Conservation (phyloP, 306 rosid genomes). For the Mucuna pruriens region DNA sequence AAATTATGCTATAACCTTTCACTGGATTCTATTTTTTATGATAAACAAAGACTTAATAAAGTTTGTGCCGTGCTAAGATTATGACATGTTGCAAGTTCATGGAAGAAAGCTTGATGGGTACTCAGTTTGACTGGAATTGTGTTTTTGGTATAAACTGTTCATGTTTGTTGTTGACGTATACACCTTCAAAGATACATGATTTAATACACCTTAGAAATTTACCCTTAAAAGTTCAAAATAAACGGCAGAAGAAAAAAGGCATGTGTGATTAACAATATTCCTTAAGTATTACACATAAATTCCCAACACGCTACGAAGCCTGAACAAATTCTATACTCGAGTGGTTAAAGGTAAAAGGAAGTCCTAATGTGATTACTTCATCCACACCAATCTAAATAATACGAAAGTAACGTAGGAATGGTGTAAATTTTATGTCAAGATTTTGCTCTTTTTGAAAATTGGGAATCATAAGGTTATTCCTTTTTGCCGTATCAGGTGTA, state of each 20-base stretch:
- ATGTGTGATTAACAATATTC: neutral
- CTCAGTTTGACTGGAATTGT: constrained; percentile 31
- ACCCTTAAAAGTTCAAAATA: constrained; percentile 33
- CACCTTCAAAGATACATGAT: constrained; percentile 7
- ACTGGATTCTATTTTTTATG: neutral
- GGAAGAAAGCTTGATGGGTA: constrained; percentile 18
- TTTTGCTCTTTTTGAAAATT: neutral
- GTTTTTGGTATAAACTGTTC: neutral
- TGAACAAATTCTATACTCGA: neutral
- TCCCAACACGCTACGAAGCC: constrained; percentile 22
- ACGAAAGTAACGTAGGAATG: neutral
- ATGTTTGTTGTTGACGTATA: neutral
- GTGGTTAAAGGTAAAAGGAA: neutral
- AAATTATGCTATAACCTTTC: neutral
- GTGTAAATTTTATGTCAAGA: neutral
- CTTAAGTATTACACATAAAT: neutral
- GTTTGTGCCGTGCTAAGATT: neutral
- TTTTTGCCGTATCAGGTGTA: neutral
- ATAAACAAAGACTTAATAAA: neutral
- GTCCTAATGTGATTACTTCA: neutral
- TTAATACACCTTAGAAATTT: constrained; percentile 17
- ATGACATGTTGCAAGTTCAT: neutral
- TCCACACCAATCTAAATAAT: neutral
- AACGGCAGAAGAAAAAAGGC: constrained; percentile 24
- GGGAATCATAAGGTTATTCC: neutral